Evolutionary conservation across 2,329 filamentous ascomycete genomes (phyloP), one percentile per base, ranked within the genome.

Genomic region (Knufia petricola): DNA sequence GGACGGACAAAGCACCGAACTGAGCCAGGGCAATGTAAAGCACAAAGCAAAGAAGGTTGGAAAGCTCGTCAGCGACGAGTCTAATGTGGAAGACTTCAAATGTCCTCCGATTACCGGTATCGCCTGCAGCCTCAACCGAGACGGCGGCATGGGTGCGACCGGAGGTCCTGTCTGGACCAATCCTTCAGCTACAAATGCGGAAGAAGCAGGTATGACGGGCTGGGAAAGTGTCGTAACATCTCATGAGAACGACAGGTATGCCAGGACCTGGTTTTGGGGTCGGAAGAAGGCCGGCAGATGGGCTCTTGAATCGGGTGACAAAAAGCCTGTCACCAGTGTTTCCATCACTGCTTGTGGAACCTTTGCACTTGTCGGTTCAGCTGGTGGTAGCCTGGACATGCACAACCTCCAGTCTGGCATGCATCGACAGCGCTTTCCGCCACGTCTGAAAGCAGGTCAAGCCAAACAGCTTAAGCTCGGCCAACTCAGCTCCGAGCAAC

Each of bases 221-320:
- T 98, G 92, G 92, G 94, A 98, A 66, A 95, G 90, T 61, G 82
- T 98, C 4, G 79, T 98, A 1, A 98, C 92, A 3, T 90, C 88
- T 8, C 94, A 98, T 63, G 83, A 83, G 60, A 80, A 84, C 45
- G 90, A 96, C 61, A 77, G 81, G 38, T 85, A 79, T 61, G 92
- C 88, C 15, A 80, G 92, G 46, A 96, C 92, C 1, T 98, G 92
- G 92, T 95, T 95, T 68, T 96, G 92, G 89, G 92, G 90, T 4
- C 82, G 87, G 49, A 95, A 94, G 67, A 82, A 84, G 59, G 89
- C 92, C 42, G 92, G 92, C 9, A 77, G 92, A 54, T 98, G 92
- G 92, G 84, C 85, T 0, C 87, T 98, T 58, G 81, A 85, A 55
- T 95, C 89, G 0, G 78, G 84, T 34, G 92, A 98, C 66, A 52